Evolutionary conservation across 176 grass and related monocot genomes (phyloP), one percentile per base, ranked within the genome.

Genomic region (Poa pratensis): DNA sequence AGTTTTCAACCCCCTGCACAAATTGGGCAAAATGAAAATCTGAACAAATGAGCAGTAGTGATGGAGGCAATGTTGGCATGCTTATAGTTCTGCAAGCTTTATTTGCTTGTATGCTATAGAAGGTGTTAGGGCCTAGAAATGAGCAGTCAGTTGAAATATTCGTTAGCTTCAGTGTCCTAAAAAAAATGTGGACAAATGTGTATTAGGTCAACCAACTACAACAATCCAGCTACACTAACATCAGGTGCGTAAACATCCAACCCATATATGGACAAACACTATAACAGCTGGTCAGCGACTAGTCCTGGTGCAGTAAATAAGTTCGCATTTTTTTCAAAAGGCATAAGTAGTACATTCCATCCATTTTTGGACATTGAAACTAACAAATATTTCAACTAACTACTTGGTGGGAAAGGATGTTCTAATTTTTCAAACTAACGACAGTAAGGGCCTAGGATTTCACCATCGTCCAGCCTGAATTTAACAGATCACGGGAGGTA

Each of bases 1-100:
- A 67, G 97, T 99, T 87, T 99, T 96, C 60, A 96, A 55, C 69
- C 97, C 97, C 97, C 97, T 95, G 75, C 59, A 84, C 24, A 69
- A 69, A 23, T 58, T 69, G 27, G 49, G 6, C 30, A 60, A 51
- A 14, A n/a, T 64, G 4, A 72, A 71, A 77, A 8, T 3, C 9
- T 45, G n/a, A 62, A 82, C 16, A 63, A 39, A 82, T 45, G 5
- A 45, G 27, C 7, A 61, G 39, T 13, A 60, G 8, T n/a, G 59
- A 49, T 6, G 4, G 37, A 20, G 67, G 35, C 67, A 57, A 43
- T 27, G 42, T 30, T 20, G 2, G 3, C 19, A 64, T 40, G n/a
- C 11, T 32, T 70, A 81, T 60, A 60, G 11, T 28, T 48, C 3
- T 4, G 26, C 10, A 80, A 75, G 27, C 49, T 81, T 75, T n/a